These are phyloP conservation scores for Penicillium decumbens DNA, from an alignment of 2,329 filamentous ascomycete species.

Conservation along the genomic window DNA sequence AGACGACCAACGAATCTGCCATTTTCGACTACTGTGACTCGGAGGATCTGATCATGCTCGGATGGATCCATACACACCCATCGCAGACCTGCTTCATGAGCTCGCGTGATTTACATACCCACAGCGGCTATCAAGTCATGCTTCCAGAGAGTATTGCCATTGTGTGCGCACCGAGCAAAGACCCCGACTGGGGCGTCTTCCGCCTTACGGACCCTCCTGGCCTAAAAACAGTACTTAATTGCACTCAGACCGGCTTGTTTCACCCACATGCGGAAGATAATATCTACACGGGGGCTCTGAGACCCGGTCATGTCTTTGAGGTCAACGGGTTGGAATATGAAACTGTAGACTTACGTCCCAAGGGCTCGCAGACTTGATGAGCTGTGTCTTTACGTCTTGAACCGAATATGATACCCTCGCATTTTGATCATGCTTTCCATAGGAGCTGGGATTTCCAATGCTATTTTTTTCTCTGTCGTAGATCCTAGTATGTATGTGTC, in stretches of 20 bases:
- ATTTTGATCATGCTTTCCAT: not conserved
- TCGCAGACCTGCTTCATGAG: slow-evolving; percentile 98
- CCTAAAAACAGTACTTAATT: slow-evolving; percentile 75
- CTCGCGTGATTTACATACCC: slow-evolving; percentile 86
- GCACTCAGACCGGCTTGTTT: slow-evolving; percentile 73
- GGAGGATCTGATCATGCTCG: slow-evolving; percentile 77
- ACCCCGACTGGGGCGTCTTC: slow-evolving; percentile 78
- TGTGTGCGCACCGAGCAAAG: slow-evolving; percentile 81
- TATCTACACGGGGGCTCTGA: slow-evolving; percentile 70
- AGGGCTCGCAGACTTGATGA: slow-evolving; percentile 10
- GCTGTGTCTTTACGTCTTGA: slow-evolving; percentile 3
- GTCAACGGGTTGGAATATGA: slow-evolving; percentile 62
- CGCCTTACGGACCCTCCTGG: slow-evolving; percentile 90
- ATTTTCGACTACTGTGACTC: slow-evolving; percentile 86
- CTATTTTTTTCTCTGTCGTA: not conserved
- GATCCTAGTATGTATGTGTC: not conserved
- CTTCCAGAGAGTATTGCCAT: slow-evolving; percentile 94
- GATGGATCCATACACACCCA: slow-evolving; percentile 98
- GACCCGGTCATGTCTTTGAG: slow-evolving; percentile 68
- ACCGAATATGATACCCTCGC: slow-evolving; percentile 20
- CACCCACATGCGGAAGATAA: slow-evolving; percentile 69
- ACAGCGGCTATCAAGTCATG: slow-evolving; percentile 92
- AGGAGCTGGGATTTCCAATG: not conserved
- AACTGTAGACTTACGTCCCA: slow-evolving; percentile 57
- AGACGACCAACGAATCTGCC: slow-evolving; percentile 79